Evolutionary conservation across 495 filamentous ascomycete genomes (phyloP).

Genomic region (Durotheca rogersii): DNA sequence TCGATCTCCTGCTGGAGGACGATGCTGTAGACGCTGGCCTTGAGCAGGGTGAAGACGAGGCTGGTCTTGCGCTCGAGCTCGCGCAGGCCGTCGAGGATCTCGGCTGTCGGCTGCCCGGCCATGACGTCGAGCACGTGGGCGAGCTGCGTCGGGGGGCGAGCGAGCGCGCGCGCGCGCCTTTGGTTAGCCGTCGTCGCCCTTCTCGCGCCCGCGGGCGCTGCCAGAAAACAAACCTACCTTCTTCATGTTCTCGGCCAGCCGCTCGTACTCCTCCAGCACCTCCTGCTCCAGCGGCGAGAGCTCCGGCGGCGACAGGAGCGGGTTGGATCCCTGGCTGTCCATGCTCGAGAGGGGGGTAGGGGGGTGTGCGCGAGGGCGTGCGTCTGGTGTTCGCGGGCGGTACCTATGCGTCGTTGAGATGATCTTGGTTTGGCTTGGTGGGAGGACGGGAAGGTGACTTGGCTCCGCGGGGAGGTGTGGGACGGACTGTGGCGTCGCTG

Average conservation of each 20-base stretch:
- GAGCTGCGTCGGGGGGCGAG: constrained; percentile 59
- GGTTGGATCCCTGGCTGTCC: constrained; percentile 32
- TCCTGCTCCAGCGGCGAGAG: constrained; percentile 87
- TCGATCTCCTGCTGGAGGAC: constrained; percentile 94
- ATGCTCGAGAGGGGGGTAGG: too few species aligned
- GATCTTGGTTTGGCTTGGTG: too few species aligned
- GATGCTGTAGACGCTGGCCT: constrained; percentile 97
- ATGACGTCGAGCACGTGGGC: constrained; percentile 61
- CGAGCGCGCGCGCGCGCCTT: too few species aligned
- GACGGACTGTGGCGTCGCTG: too few species aligned
- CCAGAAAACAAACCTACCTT: constrained; percentile 63
- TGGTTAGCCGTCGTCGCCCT: neutral
- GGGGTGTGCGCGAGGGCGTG: too few species aligned
- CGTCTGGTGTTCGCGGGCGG: too few species aligned
- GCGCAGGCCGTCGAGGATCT: constrained; percentile 79
- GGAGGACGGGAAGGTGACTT: too few species aligned
- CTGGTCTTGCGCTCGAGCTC: constrained; percentile 91
- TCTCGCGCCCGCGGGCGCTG: too few species aligned
- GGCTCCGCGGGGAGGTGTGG: too few species aligned
- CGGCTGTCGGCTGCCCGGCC: constrained; percentile 62
- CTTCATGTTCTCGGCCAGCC: constrained; percentile 86
- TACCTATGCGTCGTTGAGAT: too few species aligned
- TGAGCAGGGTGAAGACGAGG: constrained; percentile 89
- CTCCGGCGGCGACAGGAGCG: constrained; percentile 46
- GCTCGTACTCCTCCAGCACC: constrained; percentile 88